Conservation (phyloP, 1,284 basidiomycete species). For the Pulchroboletus neoregius region DNA sequence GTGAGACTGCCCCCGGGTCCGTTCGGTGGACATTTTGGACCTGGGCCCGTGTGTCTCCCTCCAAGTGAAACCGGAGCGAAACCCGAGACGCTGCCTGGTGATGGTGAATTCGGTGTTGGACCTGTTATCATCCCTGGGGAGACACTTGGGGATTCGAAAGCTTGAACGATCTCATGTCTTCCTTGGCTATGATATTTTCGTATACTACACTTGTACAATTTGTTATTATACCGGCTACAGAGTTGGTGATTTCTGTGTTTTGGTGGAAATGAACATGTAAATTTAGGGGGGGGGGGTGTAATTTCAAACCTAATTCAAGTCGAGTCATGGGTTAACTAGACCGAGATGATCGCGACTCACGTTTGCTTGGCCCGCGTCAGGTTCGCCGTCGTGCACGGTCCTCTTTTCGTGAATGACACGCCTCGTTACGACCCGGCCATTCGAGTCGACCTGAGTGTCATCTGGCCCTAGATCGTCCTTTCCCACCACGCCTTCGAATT, state of each 20-base stretch:
- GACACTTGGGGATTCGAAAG: constrained; percentile 21
- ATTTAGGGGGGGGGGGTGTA: too few species aligned
- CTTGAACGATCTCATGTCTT: too few species aligned
- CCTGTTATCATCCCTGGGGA: constrained; percentile 29
- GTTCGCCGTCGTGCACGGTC: neutral
- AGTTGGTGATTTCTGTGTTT: neutral
- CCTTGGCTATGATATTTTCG: too few species aligned
- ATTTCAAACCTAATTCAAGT: constrained; percentile 8
- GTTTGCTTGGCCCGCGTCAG: constrained; percentile 12
- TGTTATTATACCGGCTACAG: constrained; percentile 1
- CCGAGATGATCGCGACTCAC: constrained; percentile 14
- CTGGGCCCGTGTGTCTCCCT: constrained; percentile 21
- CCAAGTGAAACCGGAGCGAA: constrained; percentile 18
- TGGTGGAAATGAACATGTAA: neutral
- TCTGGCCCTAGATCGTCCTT: constrained; percentile 32
- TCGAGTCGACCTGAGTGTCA: constrained; percentile 18
- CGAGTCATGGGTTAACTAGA: too few species aligned
- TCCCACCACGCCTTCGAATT: constrained; percentile 33
- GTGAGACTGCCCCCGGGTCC: constrained; percentile 15
- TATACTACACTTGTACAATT: constrained; percentile 11
- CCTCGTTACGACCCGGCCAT: constrained; percentile 26
- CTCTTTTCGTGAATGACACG: constrained; percentile 9
- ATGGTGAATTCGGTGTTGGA: constrained; percentile 25
- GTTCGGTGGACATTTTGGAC: constrained; percentile 8
- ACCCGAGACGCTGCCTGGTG: constrained; percentile 21